Conservation (phyloP, 2,329 filamentous ascomycete genomes). For the Colletotrichum higginsianum region DNA sequence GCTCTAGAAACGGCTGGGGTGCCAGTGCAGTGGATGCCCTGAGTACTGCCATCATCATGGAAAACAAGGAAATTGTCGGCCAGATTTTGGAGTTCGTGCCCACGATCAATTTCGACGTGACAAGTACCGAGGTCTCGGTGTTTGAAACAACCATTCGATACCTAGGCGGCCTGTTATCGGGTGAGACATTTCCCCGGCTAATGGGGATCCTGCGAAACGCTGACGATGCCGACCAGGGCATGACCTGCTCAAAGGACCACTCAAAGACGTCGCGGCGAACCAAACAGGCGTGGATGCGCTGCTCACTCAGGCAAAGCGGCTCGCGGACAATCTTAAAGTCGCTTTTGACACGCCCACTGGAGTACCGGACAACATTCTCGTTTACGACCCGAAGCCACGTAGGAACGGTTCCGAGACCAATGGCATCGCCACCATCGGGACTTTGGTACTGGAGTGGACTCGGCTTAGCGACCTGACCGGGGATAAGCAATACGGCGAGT, state of each 20-base stretch:
- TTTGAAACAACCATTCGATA: slow-evolving; percentile 96
- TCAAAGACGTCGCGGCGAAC: slow-evolving; percentile 63
- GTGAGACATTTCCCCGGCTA: slow-evolving; percentile 52
- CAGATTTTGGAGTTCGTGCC: slow-evolving; percentile 80
- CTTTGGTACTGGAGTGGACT: slow-evolving; percentile 88
- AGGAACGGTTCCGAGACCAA: slow-evolving; percentile 71
- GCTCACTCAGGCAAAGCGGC: slow-evolving; percentile 75
- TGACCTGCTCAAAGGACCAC: slow-evolving; percentile 80
- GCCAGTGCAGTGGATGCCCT: slow-evolving; percentile 87
- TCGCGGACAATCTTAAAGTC: slow-evolving; percentile 82
- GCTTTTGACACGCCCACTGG: slow-evolving; percentile 85
- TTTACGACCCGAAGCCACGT: slow-evolving; percentile 67
- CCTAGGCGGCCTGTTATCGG: slow-evolving; percentile 84
- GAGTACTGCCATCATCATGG: slow-evolving; percentile 85
- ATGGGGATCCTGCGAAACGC: not conserved
- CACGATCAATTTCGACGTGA: slow-evolving; percentile 78
- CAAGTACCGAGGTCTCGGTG: slow-evolving; percentile 75
- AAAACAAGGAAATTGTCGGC: slow-evolving; percentile 75
- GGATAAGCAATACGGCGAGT: slow-evolving; percentile 74
- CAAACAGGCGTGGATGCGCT: slow-evolving; percentile 68
- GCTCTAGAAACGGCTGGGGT: slow-evolving; percentile 83
- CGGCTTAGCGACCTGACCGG: slow-evolving; percentile 83
- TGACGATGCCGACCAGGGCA: slow-evolving; percentile 62
- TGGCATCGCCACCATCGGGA: slow-evolving; percentile 83
- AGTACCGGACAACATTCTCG: slow-evolving; percentile 79